Evolutionary conservation across 2,329 filamentous ascomycete species (phyloP), one percentile per base, ranked within the genome.

Genomic region (Sclerotinia borealis): DNA sequence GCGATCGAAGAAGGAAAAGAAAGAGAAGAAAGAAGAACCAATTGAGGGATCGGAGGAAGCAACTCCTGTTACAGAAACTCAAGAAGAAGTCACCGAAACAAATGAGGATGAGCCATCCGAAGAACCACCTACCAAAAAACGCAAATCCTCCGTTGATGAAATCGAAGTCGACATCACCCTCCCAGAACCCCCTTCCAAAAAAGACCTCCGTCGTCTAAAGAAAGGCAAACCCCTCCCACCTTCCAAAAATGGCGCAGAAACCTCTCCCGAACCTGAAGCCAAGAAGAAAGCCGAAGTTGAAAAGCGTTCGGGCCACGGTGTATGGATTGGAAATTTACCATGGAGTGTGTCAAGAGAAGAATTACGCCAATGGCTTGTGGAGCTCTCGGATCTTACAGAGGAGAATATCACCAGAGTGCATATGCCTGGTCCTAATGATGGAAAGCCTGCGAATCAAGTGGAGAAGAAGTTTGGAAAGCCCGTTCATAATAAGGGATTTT

Each of bases 241-340:
- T 2, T 72, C 76, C 9, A 80, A 80, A 59, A 74, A 78, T 9
- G 73, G 72, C 41, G 78, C 77, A 63, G 70, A 78, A 76, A 51
- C 69, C 31, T 69, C 71, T 31, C 69, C 73, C 13, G 78, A 79
- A 63, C 72, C 73, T 5, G 76, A 78, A 59, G 73, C 75, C 72
- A 79, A 66, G 70, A 62, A 62, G 75, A 76, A 77, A 49, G 71
- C 71, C 7, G 74, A 73, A 59, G 79, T 82, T 61, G 80, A 83
- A 68, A 78, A 80, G 69, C 88, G 91, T 65, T 95, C 92, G 11
- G 86, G 90, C 22, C 87, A 92, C 76, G 91, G 92, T 66, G 85
- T 99, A 68, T 99, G 95, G 95, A 91, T 99, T 70, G 95, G 96
- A 71, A 99, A 99, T 77, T 78, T 99, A 67, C 85, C 90, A n/a